Conservation (phyloP, 1,139 yeast species). For the Candida sanyaensis region DNA sequence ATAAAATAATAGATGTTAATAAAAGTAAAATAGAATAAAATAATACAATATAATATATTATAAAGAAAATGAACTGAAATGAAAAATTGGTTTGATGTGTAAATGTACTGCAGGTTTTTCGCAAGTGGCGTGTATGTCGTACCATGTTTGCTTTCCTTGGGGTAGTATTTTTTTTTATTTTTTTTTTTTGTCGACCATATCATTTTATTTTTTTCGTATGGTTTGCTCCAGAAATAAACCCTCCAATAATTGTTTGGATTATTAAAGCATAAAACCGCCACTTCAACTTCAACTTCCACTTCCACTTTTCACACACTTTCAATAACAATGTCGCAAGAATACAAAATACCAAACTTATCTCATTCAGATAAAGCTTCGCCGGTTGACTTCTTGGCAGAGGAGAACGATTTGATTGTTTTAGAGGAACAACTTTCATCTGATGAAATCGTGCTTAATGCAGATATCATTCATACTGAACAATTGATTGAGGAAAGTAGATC, state of each 20-base stretch:
- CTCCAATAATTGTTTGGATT: no score
- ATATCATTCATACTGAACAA: constrained; percentile 24
- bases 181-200: background rate
- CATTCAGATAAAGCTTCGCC: background rate
- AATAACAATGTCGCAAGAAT: constrained; percentile 4
- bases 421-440: constrained; percentile 69
- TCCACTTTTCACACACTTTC: background rate
- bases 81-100: no score
- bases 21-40: background rate
- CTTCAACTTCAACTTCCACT: background rate
- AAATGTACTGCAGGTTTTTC: no score
- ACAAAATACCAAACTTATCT: background rate
- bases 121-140: no score
- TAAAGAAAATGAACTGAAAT: no score
- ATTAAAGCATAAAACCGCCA: no score
- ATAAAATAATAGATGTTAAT: background rate
- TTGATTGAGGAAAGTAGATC: constrained; percentile 22
- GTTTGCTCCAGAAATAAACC: background rate
- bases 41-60: no score
- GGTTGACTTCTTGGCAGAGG: constrained; percentile 13
- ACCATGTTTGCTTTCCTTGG: no score
- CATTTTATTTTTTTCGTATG: background rate
- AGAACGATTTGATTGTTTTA: constrained; percentile 48
- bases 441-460: constrained; percentile 49
- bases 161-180: no score